phyloP scores from a whole-genome alignment of 2,329 filamentous ascomycete species.

The Byssothecium circinans region DNA sequence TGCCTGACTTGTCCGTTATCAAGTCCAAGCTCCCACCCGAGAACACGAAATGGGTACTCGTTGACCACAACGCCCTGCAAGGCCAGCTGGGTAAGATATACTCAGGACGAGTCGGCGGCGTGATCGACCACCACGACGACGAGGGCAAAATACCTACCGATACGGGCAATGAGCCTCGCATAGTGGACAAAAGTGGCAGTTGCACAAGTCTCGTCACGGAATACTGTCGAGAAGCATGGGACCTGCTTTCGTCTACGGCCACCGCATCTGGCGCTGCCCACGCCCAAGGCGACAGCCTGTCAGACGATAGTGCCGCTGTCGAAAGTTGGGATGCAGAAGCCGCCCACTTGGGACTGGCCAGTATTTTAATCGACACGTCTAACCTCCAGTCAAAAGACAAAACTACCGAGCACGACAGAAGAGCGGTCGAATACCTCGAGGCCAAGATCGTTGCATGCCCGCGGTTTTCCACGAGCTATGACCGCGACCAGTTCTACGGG shows the following conservation, averaged over 20 bases:
- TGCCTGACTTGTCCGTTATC: constrained; percentile 56
- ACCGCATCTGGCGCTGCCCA: constrained; percentile 47
- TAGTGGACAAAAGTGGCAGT: constrained; percentile 70
- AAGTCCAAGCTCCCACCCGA: constrained; percentile 51
- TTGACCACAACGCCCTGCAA: constrained; percentile 77
- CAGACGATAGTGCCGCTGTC: constrained; percentile 34
- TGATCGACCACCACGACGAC: constrained; percentile 79
- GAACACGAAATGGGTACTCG: constrained; percentile 69
- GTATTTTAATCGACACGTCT: constrained; percentile 73
- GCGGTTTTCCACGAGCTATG: constrained; percentile 49
- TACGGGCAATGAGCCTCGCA: constrained; percentile 55
- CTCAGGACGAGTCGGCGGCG: constrained; percentile 59
- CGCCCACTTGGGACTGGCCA: constrained; percentile 67
- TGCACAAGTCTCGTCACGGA: constrained; percentile 71
- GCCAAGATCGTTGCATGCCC: constrained; percentile 49
- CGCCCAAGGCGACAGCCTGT: constrained; percentile 43
- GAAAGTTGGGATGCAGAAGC: constrained; percentile 59
- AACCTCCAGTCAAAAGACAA: constrained; percentile 64
- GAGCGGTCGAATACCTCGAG: constrained; percentile 63
- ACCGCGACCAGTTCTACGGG: constrained; percentile 59
- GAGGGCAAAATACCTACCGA: constrained; percentile 59
- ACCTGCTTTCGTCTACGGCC: constrained; percentile 46
- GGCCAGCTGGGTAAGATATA: constrained; percentile 62
- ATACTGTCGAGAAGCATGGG: constrained; percentile 62
- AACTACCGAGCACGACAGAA: constrained; percentile 63